Percentiles rank a stretch among this genome's conserved stretches.
phyloP scores from a whole-genome alignment of 2,329 filamentous ascomycete genomes.

The Annulohypoxylon truncatum region DNA sequence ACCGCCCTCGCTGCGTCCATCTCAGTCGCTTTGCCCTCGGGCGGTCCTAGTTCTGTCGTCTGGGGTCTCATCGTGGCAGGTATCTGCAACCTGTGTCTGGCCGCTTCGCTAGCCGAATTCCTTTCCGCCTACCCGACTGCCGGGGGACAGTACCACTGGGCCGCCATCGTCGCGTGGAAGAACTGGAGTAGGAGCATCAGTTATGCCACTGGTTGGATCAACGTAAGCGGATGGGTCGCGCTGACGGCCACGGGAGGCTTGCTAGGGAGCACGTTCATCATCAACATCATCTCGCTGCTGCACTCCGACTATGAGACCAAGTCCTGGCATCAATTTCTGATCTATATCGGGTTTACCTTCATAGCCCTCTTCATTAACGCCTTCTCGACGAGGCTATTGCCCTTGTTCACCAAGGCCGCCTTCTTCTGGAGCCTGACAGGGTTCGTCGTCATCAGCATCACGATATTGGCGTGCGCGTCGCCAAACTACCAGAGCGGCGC shows the following conservation, averaged over 20 bases:
- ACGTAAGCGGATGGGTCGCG: constrained; percentile 77
- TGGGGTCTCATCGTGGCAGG: constrained; percentile 76
- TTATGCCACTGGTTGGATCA: constrained; percentile 80
- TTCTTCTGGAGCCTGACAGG: constrained; percentile 78
- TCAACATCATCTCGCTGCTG: constrained; percentile 73
- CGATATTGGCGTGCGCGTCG: constrained; percentile 72
- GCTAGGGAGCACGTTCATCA: constrained; percentile 73
- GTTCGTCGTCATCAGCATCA: constrained; percentile 77
- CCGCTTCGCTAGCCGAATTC: constrained; percentile 77
- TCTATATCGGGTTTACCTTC: constrained; percentile 74
- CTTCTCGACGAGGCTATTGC: constrained; percentile 70
- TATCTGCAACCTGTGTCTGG: constrained; percentile 76
- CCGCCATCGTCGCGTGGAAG: constrained; percentile 71
- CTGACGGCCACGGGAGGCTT: constrained; percentile 75
- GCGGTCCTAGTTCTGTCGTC: constrained; percentile 76
- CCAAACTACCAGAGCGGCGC: constrained; percentile 71
- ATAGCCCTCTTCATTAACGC: constrained; percentile 73
- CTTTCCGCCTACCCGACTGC: constrained; percentile 71
- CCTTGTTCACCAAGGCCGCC: constrained; percentile 74
- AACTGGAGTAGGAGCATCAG: constrained; percentile 71
- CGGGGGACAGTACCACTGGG: constrained; percentile 78
- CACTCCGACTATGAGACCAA: constrained; percentile 66
- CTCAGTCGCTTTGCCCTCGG: constrained; percentile 69
- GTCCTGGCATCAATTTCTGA: constrained; percentile 78
- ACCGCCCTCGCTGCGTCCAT: constrained; percentile 62